A percentile compares a stretch with the other conserved stretches of the same genome.
These are phyloP conservation scores for Dictyostelium discoideum DNA, from an alignment of 78 protist species.

Conservation along the genomic window DNA sequence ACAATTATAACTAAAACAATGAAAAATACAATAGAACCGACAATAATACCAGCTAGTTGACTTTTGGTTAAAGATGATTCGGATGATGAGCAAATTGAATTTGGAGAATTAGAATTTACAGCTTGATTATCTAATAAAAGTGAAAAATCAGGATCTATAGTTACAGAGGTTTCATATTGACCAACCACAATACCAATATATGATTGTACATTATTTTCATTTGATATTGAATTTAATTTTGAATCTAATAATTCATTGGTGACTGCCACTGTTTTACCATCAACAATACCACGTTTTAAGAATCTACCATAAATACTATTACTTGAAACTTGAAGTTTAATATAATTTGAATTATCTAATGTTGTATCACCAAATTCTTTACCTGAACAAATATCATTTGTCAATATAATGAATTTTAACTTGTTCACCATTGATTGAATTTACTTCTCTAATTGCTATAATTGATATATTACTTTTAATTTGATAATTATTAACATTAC, in stretches of 20 bases:
- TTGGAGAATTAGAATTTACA: background rate
- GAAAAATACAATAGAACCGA: background rate
- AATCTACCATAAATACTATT: background rate
- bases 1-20: too few species aligned
- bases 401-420: background rate
- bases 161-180: background rate
- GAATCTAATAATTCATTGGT: background rate
- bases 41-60: background rate
- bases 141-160: background rate
- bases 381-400: background rate
- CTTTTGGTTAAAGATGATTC: background rate
- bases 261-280: background rate
- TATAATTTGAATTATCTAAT: background rate
- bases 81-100: background rate
- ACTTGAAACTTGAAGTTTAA: constrained; percentile 3
- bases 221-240: background rate
- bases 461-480: background rate
- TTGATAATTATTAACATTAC: background rate
- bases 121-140: background rate
- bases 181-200: background rate
- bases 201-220: background rate
- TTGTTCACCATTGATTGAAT: background rate
- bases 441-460: background rate
- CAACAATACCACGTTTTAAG: background rate
- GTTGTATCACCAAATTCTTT: background rate